Evolutionary conservation across 1,139 yeast species (phyloP).

Genomic region (Debaryomycetaceae sp.): DNA sequence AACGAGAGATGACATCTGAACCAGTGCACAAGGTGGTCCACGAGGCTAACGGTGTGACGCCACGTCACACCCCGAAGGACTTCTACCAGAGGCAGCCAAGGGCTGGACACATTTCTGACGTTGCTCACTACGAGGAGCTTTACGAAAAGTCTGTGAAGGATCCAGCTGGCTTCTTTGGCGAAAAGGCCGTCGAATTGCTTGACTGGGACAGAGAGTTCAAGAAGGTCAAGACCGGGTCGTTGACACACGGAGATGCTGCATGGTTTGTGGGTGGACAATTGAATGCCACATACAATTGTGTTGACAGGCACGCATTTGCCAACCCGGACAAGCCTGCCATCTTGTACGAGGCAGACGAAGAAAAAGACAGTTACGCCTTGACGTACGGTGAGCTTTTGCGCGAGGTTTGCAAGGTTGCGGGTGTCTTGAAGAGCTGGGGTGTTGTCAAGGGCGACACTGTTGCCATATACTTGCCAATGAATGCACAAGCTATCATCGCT

Average conservation of each 20-base stretch:
- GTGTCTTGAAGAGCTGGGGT: constrained; percentile 83
- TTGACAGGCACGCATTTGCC: constrained; percentile 88
- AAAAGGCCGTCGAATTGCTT: constrained; percentile 72
- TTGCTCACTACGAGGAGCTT: constrained; percentile 72
- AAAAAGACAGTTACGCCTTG: constrained; percentile 64
- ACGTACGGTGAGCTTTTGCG: constrained; percentile 85
- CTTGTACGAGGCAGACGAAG: constrained; percentile 94
- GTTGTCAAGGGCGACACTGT: constrained; percentile 92
- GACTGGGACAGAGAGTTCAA: constrained; percentile 84
- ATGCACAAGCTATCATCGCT: constrained; percentile 90
- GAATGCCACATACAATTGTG: constrained; percentile 93
- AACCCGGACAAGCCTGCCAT: constrained; percentile 88
- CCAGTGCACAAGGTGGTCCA: constrained; percentile 56
- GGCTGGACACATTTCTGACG: constrained; percentile 41
- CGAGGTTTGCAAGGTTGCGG: constrained; percentile 87
- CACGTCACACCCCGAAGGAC: constrained; percentile 69
- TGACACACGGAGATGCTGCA: constrained; percentile 76
- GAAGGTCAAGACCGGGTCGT: constrained; percentile 69
- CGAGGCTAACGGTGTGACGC: constrained; percentile 69
- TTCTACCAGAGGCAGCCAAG: constrained; percentile 73
- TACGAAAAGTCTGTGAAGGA: constrained; percentile 75
- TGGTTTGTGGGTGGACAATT: constrained; percentile 95
- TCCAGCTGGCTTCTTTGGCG: constrained; percentile 84
- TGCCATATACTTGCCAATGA: constrained; percentile 96
- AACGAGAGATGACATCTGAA: constrained; percentile 23